phyloP scores from a whole-genome alignment of 768 basidiomycete species.

The Rubroboletus satanas region DNA sequence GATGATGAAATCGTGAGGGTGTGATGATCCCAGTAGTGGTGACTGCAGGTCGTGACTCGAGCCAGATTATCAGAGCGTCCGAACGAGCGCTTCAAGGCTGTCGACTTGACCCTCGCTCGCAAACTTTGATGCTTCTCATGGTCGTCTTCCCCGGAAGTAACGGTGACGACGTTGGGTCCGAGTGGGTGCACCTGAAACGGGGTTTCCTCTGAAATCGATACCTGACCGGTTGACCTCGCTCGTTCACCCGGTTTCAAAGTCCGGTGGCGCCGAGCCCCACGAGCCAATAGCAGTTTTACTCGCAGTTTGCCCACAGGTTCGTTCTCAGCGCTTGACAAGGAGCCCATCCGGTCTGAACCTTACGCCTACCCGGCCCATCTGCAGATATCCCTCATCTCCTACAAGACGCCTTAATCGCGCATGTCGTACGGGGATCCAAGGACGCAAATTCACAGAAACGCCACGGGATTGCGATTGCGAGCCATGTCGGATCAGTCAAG shows the following conservation, averaged over 20 bases:
- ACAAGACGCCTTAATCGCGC: slow-evolving; percentile 5
- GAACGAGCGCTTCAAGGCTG: not conserved
- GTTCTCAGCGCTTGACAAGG: not conserved
- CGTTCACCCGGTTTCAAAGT: not conserved
- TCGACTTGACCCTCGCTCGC: not conserved
- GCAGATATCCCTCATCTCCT: not conserved
- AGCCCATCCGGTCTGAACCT: not conserved
- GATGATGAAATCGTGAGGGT: not conserved
- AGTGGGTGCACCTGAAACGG: not conserved
- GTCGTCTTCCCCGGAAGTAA: not conserved
- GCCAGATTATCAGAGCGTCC: not conserved
- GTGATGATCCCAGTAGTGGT: not conserved
- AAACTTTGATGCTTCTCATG: not conserved
- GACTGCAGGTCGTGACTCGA: not conserved
- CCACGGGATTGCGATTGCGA: not conserved
- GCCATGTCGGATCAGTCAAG: no score
- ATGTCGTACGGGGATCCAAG: not conserved
- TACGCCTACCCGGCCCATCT: no score
- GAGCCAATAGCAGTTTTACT: slow-evolving; percentile 14
- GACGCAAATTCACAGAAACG: not conserved
- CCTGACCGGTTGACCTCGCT: not conserved
- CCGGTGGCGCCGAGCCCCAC: slow-evolving; percentile 3
- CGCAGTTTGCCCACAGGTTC: not conserved
- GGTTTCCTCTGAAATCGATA: not conserved
- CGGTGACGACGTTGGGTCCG: not conserved